A percentile compares a stretch with the other conserved stretches of the same genome.
phyloP scores from a whole-genome alignment of 176 grass and related monocot genomes.

The Neostapfia colusana region DNA sequence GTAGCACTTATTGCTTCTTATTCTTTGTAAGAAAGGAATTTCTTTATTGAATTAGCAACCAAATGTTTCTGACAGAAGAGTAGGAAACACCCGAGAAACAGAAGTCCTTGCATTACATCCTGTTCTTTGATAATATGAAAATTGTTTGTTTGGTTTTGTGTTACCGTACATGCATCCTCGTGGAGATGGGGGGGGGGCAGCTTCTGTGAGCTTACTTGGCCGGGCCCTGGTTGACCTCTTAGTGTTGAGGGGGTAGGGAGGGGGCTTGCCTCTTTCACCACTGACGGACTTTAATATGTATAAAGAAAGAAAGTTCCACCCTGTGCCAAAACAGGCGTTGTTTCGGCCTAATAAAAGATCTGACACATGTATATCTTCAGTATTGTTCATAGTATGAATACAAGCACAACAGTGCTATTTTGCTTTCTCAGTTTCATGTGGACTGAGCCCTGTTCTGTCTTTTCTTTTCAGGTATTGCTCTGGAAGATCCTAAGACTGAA shows the following conservation, averaged over 20 bases:
- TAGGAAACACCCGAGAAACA: neutral
- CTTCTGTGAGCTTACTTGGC: no score
- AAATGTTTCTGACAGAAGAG: conserved; percentile 6
- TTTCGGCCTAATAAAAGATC: neutral
- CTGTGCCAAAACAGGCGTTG: neutral
- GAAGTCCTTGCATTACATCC: neutral
- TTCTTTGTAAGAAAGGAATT: conserved; percentile 8
- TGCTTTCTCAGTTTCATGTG: neutral
- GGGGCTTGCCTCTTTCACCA: no score
- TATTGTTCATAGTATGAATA: neutral
- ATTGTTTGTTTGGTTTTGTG: no score
- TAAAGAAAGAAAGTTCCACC: neutral
- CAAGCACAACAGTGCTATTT: neutral
- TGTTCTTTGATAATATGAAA: neutral
- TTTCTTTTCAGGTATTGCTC: conserved; percentile 62
- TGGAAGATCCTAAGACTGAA: conserved; percentile 87
- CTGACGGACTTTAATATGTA: neutral
- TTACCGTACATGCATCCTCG: no score
- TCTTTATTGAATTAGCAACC: conserved; percentile 15
- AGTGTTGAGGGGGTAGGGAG: no score
- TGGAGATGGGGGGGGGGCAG: no score
- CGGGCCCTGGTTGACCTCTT: no score
- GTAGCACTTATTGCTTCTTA: neutral
- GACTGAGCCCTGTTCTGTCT: conserved; percentile 19
- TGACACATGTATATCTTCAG: neutral